Conservation (phyloP, 2,329 filamentous ascomycete species). For the Arachnomyces sp. region DNA sequence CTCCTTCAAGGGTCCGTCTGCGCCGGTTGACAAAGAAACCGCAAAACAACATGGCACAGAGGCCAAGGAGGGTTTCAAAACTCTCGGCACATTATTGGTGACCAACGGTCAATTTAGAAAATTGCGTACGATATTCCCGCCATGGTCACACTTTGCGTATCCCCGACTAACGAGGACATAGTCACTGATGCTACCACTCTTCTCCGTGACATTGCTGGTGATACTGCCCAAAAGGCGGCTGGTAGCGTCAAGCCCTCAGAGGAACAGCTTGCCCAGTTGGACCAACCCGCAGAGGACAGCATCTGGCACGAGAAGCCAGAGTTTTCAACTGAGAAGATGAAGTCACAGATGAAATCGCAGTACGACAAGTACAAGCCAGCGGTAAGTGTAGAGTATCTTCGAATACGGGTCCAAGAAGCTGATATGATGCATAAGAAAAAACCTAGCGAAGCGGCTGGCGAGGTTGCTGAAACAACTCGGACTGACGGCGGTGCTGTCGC, state of each 20-base stretch:
- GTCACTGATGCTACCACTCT: constrained; percentile 74
- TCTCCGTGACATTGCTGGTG: constrained; percentile 82
- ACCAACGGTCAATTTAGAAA: constrained; percentile 97
- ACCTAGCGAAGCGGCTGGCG: constrained; percentile 41
- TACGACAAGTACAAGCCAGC: constrained; percentile 50
- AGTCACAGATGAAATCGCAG: constrained; percentile 57
- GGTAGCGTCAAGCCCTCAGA: constrained; percentile 67
- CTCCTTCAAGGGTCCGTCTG: constrained; percentile 53
- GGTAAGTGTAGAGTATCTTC: constrained; percentile 32
- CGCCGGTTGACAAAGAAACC: constrained; percentile 65
- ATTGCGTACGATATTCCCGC: constrained; percentile 49
- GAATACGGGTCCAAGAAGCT: constrained; percentile 5
- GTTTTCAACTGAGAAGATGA: constrained; percentile 61
- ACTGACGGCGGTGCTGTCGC: constrained; percentile 25
- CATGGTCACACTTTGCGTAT: constrained; percentile 5
- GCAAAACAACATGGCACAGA: constrained; percentile 78
- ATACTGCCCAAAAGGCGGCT: constrained; percentile 75
- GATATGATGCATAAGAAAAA: constrained; percentile 51
- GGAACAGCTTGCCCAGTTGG: constrained; percentile 68
- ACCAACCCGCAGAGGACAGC: constrained; percentile 80
- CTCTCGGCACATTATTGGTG: constrained; percentile 78
- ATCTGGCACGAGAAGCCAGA: constrained; percentile 86
- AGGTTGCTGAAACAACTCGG: constrained; percentile 43
- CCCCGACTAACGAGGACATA: constrained; percentile 27
- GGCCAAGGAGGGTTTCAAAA: constrained; percentile 76